Conservation (phyloP, 805 yeast species). For the Teunomyces lycoperdinae region DNA sequence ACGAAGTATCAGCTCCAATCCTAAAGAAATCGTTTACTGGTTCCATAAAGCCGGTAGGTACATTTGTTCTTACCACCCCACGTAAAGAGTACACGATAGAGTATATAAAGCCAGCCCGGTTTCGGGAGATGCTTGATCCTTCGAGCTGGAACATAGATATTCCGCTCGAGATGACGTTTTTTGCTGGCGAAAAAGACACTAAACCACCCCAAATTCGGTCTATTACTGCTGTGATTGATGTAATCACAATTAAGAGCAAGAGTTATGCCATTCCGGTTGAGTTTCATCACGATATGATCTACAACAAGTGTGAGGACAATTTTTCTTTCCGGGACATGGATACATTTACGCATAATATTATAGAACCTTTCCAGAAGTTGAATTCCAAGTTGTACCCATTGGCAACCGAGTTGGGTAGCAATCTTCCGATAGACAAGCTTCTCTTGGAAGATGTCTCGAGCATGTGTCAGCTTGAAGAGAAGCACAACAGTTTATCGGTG, state of each 20-base stretch:
- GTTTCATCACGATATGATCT: constrained; percentile 33
- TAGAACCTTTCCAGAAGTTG: constrained; percentile 18
- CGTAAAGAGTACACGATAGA: constrained; percentile 5
- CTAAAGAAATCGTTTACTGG: constrained; percentile 15
- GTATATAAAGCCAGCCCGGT: constrained; percentile 26
- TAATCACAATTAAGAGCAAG: constrained; percentile 28
- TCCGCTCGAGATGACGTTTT: constrained; percentile 18
- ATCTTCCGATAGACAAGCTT: constrained; percentile 25
- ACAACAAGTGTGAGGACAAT: constrained; percentile 15
- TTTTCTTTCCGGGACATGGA: constrained; percentile 15
- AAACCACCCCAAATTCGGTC: constrained; percentile 18
- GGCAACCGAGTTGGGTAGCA: constrained; percentile 19
- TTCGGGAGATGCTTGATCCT: constrained; percentile 8
- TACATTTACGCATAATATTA: constrained; percentile 21
- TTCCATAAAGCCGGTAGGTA: constrained; percentile 5
- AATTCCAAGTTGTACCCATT: constrained; percentile 18
- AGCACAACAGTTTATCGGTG: constrained; percentile 22
- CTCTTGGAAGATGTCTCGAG: constrained; percentile 29
- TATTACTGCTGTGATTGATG: constrained; percentile 21
- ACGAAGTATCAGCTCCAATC: constrained; percentile 7
- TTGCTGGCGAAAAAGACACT: constrained; percentile 8
- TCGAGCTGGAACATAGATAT: constrained; percentile 23
- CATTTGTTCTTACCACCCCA: constrained; percentile 7
- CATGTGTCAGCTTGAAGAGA: constrained; percentile 24
- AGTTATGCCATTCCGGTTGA: constrained; percentile 37